Percentiles rank a stretch among this genome's conserved stretches.
Evolutionary conservation across 2,329 filamentous ascomycete species (phyloP).

Genomic region (Juglanconis oblonga): DNA sequence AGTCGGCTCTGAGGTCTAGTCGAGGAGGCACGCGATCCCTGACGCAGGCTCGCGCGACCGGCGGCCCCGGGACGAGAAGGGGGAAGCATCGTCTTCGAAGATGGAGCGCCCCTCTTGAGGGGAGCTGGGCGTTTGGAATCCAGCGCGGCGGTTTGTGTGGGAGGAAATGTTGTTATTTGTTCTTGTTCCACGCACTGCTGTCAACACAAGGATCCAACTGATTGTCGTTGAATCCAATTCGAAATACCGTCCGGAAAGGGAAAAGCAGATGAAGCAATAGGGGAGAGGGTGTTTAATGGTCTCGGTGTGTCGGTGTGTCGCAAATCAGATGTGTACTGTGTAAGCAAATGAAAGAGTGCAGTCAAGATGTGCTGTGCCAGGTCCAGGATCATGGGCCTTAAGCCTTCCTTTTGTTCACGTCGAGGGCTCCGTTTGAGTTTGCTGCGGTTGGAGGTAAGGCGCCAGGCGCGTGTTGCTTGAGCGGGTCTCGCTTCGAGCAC

Average conservation of each 20-base stretch:
- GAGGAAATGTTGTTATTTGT: neutral
- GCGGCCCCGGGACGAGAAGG: slow-evolving; percentile 20
- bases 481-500: neutral
- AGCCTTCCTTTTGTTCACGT: too few relatives aligned
- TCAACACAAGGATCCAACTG: neutral
- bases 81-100: slow-evolving; percentile 25
- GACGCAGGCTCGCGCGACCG: slow-evolving; percentile 27
- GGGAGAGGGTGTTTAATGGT: too few relatives aligned
- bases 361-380: neutral
- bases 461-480: slow-evolving; percentile 4
- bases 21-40: slow-evolving; percentile 23
- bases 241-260: neutral
- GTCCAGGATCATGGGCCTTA: neutral
- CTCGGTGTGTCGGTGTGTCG: neutral
- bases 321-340: neutral
- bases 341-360: neutral
- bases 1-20: slow-evolving; percentile 18
- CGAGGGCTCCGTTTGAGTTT: neutral
- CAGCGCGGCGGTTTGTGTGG: slow-evolving; percentile 9
- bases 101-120: slow-evolving; percentile 29
- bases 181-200: too few relatives aligned
- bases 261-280: neutral
- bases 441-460: neutral
- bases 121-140: slow-evolving; percentile 21
- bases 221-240: neutral